Conservation (phyloP, 73 alveolate species). For the Paramecium pentaurelia region DNA sequence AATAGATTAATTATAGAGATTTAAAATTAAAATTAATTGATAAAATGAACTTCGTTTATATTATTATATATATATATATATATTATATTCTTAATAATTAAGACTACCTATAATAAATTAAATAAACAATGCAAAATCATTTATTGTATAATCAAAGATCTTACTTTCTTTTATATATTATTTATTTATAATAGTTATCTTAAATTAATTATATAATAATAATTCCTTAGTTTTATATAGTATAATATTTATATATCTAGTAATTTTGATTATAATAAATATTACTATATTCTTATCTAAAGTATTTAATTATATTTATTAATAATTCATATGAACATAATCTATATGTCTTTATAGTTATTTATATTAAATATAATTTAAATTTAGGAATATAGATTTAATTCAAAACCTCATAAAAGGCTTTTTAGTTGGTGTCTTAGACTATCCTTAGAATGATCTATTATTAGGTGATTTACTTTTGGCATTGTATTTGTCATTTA, state of each 20-base stretch:
- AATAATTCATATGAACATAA: slow-evolving; percentile 22
- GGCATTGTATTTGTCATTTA: neutral
- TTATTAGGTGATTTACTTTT: neutral
- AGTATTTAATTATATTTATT: slow-evolving; percentile 56
- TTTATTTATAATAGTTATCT: neutral
- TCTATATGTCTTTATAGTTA: neutral
- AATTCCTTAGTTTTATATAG: slow-evolving; percentile 90
- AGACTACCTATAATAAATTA: too few relatives aligned
- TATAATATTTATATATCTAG: slow-evolving; percentile 88
- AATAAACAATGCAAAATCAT: too few relatives aligned
- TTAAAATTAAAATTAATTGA: neutral
- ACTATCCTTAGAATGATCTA: neutral
- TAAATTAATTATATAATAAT: neutral
- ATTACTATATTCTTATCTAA: slow-evolving; percentile 58
- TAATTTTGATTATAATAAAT: slow-evolving; percentile 44
- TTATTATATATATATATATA: neutral
- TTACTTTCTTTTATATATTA: too few relatives aligned
- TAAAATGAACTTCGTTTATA: neutral
- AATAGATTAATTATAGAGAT: neutral
- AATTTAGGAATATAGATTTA: neutral
- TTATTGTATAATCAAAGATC: too few relatives aligned
- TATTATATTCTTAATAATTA: too few relatives aligned
- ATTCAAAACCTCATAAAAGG: slow-evolving; percentile 2
- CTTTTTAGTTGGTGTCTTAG: neutral
- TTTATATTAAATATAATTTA: neutral